These are phyloP conservation scores for Rhypophila decipiens DNA, from an alignment of 495 filamentous ascomycete species.

Conservation along the genomic window DNA sequence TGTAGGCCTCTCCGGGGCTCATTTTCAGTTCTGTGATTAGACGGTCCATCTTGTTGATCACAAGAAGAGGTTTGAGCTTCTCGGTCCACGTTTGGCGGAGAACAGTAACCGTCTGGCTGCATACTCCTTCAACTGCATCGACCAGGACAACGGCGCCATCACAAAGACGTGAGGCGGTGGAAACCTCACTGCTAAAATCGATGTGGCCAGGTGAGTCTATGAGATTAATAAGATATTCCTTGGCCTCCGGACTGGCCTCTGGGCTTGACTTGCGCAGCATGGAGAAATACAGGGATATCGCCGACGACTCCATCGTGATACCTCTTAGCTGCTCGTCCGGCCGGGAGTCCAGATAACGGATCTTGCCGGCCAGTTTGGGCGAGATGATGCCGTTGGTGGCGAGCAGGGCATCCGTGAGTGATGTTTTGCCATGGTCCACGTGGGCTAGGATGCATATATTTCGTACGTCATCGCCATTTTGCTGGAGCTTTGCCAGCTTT, in stretches of 20 bases:
- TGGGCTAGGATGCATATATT: constrained; percentile 98
- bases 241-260: constrained; percentile 60
- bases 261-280: constrained; percentile 64
- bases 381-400: constrained; percentile 99
- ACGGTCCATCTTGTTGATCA: constrained; percentile 98
- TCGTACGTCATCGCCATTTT: constrained; percentile 75
- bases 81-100: constrained; percentile 94
- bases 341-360: constrained; percentile 93
- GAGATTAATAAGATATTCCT: constrained; percentile 93
- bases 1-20: constrained; percentile 82
- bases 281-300: constrained; percentile 94
- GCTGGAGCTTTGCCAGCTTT: constrained; percentile 78
- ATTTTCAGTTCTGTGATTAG: constrained; percentile 90
- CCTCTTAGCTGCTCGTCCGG: constrained; percentile 95
- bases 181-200: constrained; percentile 97
- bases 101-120: constrained; percentile 96
- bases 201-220: constrained; percentile 99
- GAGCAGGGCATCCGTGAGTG: constrained; percentile 90
- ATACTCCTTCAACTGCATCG: constrained; percentile 97
- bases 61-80: constrained; percentile 85
- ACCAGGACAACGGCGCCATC: constrained; percentile 93
- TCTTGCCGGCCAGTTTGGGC: constrained; percentile 92
- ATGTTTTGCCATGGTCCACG: constrained; percentile 98
- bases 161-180: constrained; percentile 87
- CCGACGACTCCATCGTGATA: constrained; percentile 99